Conservation (phyloP, 116 monocot species). For the Trichopus zeylanicus region DNA sequence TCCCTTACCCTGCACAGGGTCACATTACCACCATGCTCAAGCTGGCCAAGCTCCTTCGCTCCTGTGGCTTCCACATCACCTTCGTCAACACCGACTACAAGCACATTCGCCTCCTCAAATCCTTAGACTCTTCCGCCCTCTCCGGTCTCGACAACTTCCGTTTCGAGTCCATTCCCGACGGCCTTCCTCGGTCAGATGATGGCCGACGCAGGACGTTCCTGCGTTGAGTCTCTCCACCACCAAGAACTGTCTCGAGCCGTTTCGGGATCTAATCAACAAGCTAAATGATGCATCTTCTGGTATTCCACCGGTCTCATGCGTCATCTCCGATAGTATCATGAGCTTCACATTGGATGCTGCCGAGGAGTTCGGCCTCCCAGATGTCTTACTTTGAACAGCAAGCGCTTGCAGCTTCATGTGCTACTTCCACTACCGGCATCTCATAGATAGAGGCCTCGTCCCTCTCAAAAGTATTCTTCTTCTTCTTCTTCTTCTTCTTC, state of each 20-base stretch:
- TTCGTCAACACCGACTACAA: too few relatives aligned
- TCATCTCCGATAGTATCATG: neutral
- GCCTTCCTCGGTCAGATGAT: neutral
- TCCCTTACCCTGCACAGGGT: too few relatives aligned
- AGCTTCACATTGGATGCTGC: neutral
- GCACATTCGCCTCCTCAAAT: neutral
- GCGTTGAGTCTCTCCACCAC: neutral
- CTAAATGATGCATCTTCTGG: neutral
- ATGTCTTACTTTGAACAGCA: neutral
- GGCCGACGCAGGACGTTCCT: neutral
- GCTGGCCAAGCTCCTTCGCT: too few relatives aligned
- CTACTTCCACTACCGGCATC: neutral
- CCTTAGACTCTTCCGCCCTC: neutral
- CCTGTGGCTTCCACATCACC: too few relatives aligned
- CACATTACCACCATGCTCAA: too few relatives aligned
- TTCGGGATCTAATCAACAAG: neutral
- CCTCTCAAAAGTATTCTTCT: neutral
- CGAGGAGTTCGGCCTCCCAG: neutral
- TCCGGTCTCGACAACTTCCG: neutral
- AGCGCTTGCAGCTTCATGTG: neutral
- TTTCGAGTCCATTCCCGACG: neutral
- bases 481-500: too few relatives aligned
- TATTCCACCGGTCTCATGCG: neutral
- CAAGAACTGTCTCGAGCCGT: neutral
- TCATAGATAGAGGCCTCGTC: neutral